These are phyloP conservation scores for Grigorovia transvaalensis DNA, from an alignment of 805 yeast genomes.

Conservation along the genomic window DNA sequence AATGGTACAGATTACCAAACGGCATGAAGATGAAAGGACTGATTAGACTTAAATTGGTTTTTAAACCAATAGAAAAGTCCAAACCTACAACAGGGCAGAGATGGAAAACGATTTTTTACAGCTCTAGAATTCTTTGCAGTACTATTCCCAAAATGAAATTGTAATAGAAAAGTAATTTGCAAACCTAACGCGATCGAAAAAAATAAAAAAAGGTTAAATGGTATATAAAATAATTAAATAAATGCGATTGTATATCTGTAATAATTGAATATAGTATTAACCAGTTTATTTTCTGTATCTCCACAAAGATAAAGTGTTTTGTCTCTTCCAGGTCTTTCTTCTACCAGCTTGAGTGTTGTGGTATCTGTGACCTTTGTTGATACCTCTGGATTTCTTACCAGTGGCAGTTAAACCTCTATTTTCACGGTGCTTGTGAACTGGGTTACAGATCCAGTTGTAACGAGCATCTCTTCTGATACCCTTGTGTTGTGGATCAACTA, in stretches of 20 bases:
- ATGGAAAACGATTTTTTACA: too few species aligned
- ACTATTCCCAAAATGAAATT: too few species aligned
- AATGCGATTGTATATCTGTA: not conserved
- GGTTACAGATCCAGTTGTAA: constrained; percentile 99
- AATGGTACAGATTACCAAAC: too few species aligned
- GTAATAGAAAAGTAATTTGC: too few species aligned
- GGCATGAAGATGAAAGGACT: too few species aligned
- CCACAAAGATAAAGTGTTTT: constrained; percentile 98
- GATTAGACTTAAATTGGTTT: too few species aligned
- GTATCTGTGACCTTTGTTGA: constrained; percentile 99
- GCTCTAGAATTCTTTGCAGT: too few species aligned
- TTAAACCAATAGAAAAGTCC: too few species aligned
- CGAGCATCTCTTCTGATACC: constrained; percentile 98
- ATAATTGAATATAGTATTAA: constrained; percentile 5
- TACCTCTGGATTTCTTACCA: constrained; percentile 99
- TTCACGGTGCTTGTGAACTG: constrained; percentile 99
- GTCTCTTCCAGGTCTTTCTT: constrained; percentile 99
- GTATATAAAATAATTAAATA: not conserved
- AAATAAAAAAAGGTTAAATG: constrained; percentile 1
- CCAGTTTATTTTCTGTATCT: constrained; percentile 82
- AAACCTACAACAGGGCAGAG: too few species aligned
- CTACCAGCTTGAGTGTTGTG: constrained; percentile 98
- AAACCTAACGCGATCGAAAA: not conserved
- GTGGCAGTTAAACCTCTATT: constrained; percentile 96
- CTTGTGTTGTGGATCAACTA: constrained; percentile 95